Conservation (phyloP, 257 asterid species). For the Solanum gandarillasii region DNA sequence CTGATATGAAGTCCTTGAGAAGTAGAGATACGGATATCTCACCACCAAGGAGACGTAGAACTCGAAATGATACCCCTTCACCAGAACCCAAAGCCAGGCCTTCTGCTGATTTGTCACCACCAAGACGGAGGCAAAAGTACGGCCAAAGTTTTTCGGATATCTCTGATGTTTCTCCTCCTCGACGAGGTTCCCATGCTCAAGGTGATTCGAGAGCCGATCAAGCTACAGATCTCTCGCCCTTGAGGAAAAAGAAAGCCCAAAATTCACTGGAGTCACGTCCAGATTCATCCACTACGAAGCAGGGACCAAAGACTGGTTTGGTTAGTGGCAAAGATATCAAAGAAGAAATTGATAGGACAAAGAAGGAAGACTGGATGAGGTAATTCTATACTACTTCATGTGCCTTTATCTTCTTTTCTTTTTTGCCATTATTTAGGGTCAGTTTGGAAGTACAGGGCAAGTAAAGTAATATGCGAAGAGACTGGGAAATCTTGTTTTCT, state of each 20-base stretch:
- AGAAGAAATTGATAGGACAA: constrained; percentile 53
- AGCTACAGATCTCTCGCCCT: constrained; percentile 39
- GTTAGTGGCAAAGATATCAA: constrained; percentile 66
- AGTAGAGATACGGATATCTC: background rate
- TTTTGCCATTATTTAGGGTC: background rate
- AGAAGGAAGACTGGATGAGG: constrained; percentile 63
- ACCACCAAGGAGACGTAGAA: constrained; percentile 16
- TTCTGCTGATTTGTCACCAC: constrained; percentile 48
- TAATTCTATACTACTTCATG: constrained; percentile 9
- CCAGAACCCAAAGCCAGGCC: constrained; percentile 16
- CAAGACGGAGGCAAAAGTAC: constrained; percentile 24
- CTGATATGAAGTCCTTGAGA: constrained; percentile 6
- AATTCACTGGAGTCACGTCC: constrained; percentile 14
- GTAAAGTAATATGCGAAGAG: background rate
- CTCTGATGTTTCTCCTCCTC: constrained; percentile 55
- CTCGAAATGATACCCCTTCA: constrained; percentile 48
- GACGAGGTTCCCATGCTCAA: constrained; percentile 20
- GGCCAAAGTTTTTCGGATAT: constrained; percentile 19
- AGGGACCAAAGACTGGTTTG: constrained; percentile 61
- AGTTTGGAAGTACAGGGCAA: background rate
- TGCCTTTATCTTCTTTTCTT: background rate
- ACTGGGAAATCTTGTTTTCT: background rate
- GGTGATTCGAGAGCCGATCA: constrained; percentile 12
- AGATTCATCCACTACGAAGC: constrained; percentile 22
- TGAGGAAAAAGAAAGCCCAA: constrained; percentile 39